These are phyloP conservation scores for Coemansia sp. DNA, from an alignment of 192 early-diverging fungal genomes.

Conservation along the genomic window DNA sequence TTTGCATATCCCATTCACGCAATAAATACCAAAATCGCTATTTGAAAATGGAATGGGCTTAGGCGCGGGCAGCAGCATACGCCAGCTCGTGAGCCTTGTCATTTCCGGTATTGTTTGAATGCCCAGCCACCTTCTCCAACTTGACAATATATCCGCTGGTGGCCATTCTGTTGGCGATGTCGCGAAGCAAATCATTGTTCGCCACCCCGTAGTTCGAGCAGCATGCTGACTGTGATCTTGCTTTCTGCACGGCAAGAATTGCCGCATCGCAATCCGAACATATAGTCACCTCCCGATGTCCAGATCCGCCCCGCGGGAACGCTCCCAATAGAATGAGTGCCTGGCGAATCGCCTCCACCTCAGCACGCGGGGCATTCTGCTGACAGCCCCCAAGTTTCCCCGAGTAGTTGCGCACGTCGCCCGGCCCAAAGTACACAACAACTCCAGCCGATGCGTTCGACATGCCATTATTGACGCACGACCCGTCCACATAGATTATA, in stretches of 20 bases:
- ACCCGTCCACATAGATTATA: slow-evolving; percentile 4
- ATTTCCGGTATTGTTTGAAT: neutral
- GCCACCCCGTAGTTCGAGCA: neutral
- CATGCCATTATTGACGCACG: slow-evolving; percentile 1
- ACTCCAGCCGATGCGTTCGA: neutral
- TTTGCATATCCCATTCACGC: no score
- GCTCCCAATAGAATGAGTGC: neutral
- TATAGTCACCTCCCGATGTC: neutral
- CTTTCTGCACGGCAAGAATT: neutral
- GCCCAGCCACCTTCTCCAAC: neutral
- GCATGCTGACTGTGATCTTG: no score
- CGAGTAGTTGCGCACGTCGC: slow-evolving; percentile 3
- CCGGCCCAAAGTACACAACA: slow-evolving; percentile 5
- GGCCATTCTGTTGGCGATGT: neutral
- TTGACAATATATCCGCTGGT: neutral
- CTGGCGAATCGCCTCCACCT: slow-evolving; percentile 4
- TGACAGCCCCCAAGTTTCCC: neutral
- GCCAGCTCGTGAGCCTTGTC: neutral
- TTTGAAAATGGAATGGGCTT: no score
- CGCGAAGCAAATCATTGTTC: neutral
- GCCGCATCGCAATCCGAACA: neutral
- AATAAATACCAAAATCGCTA: no score
- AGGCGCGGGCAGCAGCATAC: neutral
- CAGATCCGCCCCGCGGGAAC: neutral
- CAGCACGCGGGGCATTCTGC: neutral